These are phyloP conservation scores for Cyberlindnera sargentensis DNA, from an alignment of 805 yeast genomes.

Conservation along the genomic window DNA sequence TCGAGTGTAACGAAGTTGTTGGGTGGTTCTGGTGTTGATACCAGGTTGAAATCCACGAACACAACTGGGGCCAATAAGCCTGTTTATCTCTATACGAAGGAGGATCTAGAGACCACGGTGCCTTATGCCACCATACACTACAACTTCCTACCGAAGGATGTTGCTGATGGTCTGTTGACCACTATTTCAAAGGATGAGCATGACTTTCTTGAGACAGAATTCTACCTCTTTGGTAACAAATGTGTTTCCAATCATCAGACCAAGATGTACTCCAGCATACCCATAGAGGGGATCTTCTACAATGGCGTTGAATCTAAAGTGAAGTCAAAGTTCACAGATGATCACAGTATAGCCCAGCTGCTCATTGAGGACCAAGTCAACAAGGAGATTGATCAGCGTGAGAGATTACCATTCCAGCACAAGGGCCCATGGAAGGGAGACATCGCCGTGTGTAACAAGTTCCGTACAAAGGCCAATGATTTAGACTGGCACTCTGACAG, in stretches of 20 bases:
- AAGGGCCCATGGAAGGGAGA: slow-evolving; percentile 42
- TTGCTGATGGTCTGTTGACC: slow-evolving; percentile 39
- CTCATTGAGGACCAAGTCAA: slow-evolving; percentile 35
- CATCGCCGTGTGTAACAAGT: slow-evolving; percentile 50
- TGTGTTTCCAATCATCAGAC: slow-evolving; percentile 54
- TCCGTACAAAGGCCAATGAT: slow-evolving; percentile 40
- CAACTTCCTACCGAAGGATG: slow-evolving; percentile 43
- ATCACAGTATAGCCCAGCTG: slow-evolving; percentile 33
- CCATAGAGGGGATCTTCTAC: slow-evolving; percentile 23
- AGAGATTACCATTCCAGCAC: slow-evolving; percentile 32
- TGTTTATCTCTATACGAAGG: slow-evolving; percentile 41
- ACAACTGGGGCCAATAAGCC: slow-evolving; percentile 22
- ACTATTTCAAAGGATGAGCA: slow-evolving; percentile 36
- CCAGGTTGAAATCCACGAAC: slow-evolving; percentile 8
- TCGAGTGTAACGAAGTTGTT: slow-evolving; percentile 15
- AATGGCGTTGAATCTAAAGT: slow-evolving; percentile 33
- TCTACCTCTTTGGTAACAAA: slow-evolving; percentile 55
- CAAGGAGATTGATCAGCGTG: slow-evolving; percentile 25
- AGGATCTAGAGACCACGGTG: slow-evolving; percentile 40
- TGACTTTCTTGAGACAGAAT: slow-evolving; percentile 36
- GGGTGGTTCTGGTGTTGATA: slow-evolving; percentile 8
- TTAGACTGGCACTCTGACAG: slow-evolving; percentile 77
- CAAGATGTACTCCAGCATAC: slow-evolving; percentile 27
- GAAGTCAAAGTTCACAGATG: slow-evolving; percentile 30
- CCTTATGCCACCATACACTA: slow-evolving; percentile 45